Evolutionary conservation across 768 basidiomycete genomes (phyloP), one percentile per base, ranked within the genome.

Genomic region (Trametes cingulata): DNA sequence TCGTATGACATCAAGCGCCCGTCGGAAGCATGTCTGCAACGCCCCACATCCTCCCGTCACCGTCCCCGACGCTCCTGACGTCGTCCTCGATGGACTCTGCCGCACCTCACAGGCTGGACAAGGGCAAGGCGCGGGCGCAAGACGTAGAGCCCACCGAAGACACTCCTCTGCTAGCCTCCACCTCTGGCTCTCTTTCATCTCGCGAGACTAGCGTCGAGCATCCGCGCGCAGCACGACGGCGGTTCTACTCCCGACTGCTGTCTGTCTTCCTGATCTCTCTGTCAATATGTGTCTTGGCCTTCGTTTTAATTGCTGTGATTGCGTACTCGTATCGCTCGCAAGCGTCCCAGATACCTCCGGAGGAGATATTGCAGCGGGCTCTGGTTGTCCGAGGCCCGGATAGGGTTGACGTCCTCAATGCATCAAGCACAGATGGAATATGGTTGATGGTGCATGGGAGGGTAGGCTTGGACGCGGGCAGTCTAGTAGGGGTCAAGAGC

Each of bases 391-490:
- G 77, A 42, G 87, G 87, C 1, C 89, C 90, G 0, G 81, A 85
- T 65, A 73, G 77, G 24, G 72, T 91, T 42, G 77, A 87, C 58
- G 78, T 91, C 2, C 72, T 88, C 52, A 87, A 86, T 60, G 76
- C 84, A 56, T 86, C 88, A 15, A 66, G 68, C 19, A 77, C 81
- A 6, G 86, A 82, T 9, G 69, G 84, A 77, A 3, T 91, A 27
- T 86, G 85, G 84, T 60, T 91, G 35, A 75, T 74, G 40, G 74
- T 91, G 6, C 73, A 81, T 17, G 86, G 79, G 4, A 75, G 79
- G 48, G 68, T 88, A 15, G 90, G 90, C 0, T 61, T 92, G n/a
- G 84, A 91, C 68, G 88, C 85, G 7, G 88, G 86, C 1, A 69
- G 77, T 9, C 74, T 84, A 19, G 74, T 88, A 14, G 86, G 82